phyloP scores from a whole-genome alignment of 129 eudicot species.

The Erigeron canadensis region DNA sequence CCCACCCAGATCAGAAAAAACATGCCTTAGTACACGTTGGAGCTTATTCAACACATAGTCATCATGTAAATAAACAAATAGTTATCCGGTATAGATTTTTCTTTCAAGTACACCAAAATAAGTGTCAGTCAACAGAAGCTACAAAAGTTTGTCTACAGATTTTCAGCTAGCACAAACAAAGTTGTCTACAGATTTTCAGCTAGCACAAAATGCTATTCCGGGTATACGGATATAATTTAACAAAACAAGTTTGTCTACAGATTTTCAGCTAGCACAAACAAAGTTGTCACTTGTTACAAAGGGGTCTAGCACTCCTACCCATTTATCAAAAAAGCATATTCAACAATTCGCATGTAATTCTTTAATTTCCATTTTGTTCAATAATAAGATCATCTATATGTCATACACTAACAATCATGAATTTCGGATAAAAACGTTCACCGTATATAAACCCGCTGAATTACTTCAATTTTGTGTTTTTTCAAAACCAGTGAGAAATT shows the following conservation, averaged over 20 bases:
- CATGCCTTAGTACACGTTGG: background rate
- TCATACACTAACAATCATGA: background rate
- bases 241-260: no score
- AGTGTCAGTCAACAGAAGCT: slow-evolving; percentile 11
- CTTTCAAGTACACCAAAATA: slow-evolving; percentile 10
- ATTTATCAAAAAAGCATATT: background rate
- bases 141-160: slow-evolving; percentile 10
- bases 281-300: no score
- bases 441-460: no score
- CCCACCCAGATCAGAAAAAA: background rate
- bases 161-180: background rate
- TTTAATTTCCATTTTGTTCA: background rate
- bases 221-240: no score
- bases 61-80: no score
- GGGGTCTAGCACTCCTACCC: background rate
- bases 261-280: no score
- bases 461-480: background rate
- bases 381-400: slow-evolving; percentile 1
- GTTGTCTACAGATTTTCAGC: no score
- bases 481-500: background rate
- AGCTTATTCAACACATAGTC: slow-evolving; percentile 8
- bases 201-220: no score
- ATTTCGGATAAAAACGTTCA: no score
- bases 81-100: no score
- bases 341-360: background rate